A percentile compares a stretch with the other conserved stretches of the same genome.
These are phyloP conservation scores for Kazachstania taianensis DNA, from an alignment of 805 yeast species.

Conservation along the genomic window DNA sequence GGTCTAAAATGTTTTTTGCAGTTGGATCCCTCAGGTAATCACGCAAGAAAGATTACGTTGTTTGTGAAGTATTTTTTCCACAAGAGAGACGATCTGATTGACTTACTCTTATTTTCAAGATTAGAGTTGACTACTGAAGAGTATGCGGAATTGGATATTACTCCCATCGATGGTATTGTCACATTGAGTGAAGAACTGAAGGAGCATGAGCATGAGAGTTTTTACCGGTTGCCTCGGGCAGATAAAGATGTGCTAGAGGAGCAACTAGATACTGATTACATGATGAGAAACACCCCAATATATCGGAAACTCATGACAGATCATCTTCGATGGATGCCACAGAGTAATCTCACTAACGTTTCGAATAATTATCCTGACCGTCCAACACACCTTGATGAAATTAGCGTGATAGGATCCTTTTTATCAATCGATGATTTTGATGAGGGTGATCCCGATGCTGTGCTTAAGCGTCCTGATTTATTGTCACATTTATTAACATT, in stretches of 20 bases:
- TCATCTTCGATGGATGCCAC: constrained; percentile 23
- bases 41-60: constrained; percentile 65
- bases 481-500: constrained; percentile 19
- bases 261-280: no score
- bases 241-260: neutral
- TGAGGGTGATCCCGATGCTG: no score
- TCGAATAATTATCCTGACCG: neutral
- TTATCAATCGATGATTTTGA: no score
- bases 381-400: no score
- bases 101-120: constrained; percentile 60
- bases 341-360: constrained; percentile 8
- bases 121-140: constrained; percentile 33
- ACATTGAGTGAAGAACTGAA: constrained; percentile 35
- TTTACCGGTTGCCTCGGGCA: neutral
- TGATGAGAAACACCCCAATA: constrained; percentile 4
- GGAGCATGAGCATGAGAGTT: constrained; percentile 7
- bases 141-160: constrained; percentile 6
- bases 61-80: constrained; percentile 66
- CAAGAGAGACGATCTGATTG: constrained; percentile 56
- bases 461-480: constrained; percentile 8
- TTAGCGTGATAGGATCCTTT: no score
- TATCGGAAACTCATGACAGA: constrained; percentile 15
- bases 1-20: constrained; percentile 61
- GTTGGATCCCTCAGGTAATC: constrained; percentile 81
- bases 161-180: constrained; percentile 2